These are phyloP conservation scores for Gossypium australe DNA, from an alignment of 345 rosid species.

Conservation along the genomic window DNA sequence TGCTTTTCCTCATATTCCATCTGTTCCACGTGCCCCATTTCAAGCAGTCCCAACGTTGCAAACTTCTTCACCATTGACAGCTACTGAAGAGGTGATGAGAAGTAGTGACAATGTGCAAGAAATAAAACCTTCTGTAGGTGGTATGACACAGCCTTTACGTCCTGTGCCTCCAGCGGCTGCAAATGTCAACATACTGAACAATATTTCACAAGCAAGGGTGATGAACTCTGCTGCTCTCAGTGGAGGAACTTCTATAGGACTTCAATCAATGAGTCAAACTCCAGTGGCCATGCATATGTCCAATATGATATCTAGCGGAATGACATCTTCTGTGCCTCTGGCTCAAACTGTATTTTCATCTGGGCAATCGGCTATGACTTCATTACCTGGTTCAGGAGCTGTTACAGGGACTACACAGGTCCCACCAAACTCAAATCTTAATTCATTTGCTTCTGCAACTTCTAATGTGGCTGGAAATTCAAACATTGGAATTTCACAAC, in stretches of 20 bases:
- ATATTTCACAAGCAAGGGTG: slow-evolving; percentile 83
- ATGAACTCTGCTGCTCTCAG: slow-evolving; percentile 83
- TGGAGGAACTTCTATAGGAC: slow-evolving; percentile 78
- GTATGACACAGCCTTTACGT: slow-evolving; percentile 59
- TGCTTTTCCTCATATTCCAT: slow-evolving; percentile 60
- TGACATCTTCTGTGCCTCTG: slow-evolving; percentile 73
- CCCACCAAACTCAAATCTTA: slow-evolving; percentile 50
- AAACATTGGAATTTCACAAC: slow-evolving; percentile 71
- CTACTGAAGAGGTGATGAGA: slow-evolving; percentile 69
- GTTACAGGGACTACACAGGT: slow-evolving; percentile 57
- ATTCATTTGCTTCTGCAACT: slow-evolving; percentile 51
- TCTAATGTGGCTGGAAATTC: slow-evolving; percentile 60
- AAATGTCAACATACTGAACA: slow-evolving; percentile 83
- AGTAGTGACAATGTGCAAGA: slow-evolving; percentile 57
- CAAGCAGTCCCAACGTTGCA: slow-evolving; percentile 71
- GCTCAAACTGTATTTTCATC: slow-evolving; percentile 70
- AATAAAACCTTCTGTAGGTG: slow-evolving; percentile 71
- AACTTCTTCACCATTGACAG: slow-evolving; percentile 72
- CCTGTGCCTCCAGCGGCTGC: slow-evolving; percentile 60
- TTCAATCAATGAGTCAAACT: slow-evolving; percentile 65
- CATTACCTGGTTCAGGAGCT: slow-evolving; percentile 66
- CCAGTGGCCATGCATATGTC: slow-evolving; percentile 95
- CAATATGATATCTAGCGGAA: slow-evolving; percentile 92
- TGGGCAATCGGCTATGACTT: slow-evolving; percentile 58
- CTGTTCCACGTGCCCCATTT: slow-evolving; percentile 67